Evolutionary conservation across 148 eudicot species (phyloP).

Genomic region (Linanthus parryae): DNA sequence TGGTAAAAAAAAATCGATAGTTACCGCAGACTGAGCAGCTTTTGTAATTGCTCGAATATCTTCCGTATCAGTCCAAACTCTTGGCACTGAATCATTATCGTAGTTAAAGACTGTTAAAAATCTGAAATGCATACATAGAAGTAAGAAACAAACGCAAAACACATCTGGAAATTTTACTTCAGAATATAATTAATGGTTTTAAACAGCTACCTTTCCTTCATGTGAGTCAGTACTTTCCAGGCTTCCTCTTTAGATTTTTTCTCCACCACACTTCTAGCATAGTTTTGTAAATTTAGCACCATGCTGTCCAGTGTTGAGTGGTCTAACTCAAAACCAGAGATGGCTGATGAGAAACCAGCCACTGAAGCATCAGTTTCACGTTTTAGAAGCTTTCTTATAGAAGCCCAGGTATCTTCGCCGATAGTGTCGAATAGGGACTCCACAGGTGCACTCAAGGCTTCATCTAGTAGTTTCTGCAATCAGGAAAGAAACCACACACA

Average conservation of each 20-base stretch:
- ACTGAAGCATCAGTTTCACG: too few species aligned
- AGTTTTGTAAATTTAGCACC: conserved; percentile 24
- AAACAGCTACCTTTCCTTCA: conserved; percentile 44
- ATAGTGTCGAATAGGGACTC: conserved; percentile 32
- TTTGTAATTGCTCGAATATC: conserved; percentile 36
- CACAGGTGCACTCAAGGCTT: conserved; percentile 27
- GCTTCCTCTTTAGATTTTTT: conserved; percentile 40
- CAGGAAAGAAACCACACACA: neutral
- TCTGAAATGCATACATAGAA: conserved; percentile 17
- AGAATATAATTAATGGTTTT: neutral
- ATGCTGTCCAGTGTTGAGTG: conserved; percentile 16
- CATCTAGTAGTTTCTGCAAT: conserved; percentile 23
- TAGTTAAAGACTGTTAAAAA: conserved; percentile 35
- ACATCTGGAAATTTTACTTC: neutral
- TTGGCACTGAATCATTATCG: conserved; percentile 41
- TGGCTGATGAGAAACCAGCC: conserved; percentile 15
- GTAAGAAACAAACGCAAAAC: conserved; percentile 1
- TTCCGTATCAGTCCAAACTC: conserved; percentile 54
- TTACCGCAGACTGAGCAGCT: conserved; percentile 37
- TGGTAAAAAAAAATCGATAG: neutral
- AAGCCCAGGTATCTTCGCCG: conserved; percentile 30
- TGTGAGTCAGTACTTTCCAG: conserved; percentile 32
- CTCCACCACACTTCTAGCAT: too few species aligned
- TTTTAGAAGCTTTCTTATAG: conserved; percentile 30
- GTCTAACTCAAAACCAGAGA: too few species aligned